Evolutionary conservation across 495 filamentous ascomycete species (phyloP).

Genomic region (Pyrenula aspistea): DNA sequence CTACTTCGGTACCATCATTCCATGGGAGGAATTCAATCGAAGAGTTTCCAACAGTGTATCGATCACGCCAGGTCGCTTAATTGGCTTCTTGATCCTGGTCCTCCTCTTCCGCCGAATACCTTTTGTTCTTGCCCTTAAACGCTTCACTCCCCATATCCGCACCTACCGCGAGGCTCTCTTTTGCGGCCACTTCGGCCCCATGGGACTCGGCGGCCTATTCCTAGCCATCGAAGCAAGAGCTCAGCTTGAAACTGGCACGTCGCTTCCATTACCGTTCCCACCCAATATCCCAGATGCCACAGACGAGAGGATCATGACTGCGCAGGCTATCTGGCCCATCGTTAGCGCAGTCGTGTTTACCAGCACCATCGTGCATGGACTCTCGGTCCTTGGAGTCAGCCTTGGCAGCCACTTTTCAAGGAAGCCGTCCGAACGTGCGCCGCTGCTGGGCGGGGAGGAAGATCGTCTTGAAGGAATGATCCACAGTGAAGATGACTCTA

Average conservation of each 20-base stretch:
- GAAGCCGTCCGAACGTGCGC: constrained; percentile 24
- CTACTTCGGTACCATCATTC: constrained; percentile 36
- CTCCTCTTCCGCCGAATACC: constrained; percentile 34
- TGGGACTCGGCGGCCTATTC: constrained; percentile 39
- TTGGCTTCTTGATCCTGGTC: constrained; percentile 28
- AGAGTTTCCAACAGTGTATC: constrained; percentile 13
- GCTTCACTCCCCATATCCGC: constrained; percentile 26
- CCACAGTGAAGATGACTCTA: constrained; percentile 23
- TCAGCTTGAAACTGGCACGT: constrained; percentile 27
- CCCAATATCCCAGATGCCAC: constrained; percentile 15
- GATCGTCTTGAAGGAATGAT: constrained; percentile 30
- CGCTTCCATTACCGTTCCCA: constrained; percentile 19
- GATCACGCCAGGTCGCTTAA: constrained; percentile 21
- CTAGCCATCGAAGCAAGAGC: constrained; percentile 37
- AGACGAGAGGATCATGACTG: constrained; percentile 5
- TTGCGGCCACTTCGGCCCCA: constrained; percentile 39
- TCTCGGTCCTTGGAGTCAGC: constrained; percentile 28
- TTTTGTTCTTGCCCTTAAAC: constrained; percentile 27
- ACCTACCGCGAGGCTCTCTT: constrained; percentile 37
- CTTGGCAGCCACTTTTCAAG: constrained; percentile 25
- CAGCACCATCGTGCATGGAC: constrained; percentile 33
- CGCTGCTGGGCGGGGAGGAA: constrained; percentile 23
- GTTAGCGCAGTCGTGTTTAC: constrained; percentile 36
- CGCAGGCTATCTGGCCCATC: constrained; percentile 34
- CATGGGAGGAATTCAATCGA: constrained; percentile 26